Conservation (phyloP, 1,139 yeast genomes). For the Blastobotrys capitulatus region DNA sequence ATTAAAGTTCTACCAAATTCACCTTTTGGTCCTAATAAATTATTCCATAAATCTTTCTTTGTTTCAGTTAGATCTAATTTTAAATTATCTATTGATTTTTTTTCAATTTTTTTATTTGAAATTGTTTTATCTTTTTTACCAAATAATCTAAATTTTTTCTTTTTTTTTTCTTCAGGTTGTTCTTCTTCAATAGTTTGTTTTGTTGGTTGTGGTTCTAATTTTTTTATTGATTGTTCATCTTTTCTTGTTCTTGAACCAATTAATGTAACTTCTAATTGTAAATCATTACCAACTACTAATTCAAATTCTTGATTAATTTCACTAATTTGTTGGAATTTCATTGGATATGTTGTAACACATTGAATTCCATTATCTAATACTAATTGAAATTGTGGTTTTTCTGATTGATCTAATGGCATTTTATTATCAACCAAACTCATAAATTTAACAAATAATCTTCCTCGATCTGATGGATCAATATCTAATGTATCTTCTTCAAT, state of each 20-base stretch:
- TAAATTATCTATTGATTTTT: background rate
- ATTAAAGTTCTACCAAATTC: conserved; percentile 80
- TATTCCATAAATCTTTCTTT: conserved; percentile 29
- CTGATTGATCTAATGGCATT: conserved; percentile 43
- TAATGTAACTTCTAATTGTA: conserved; percentile 64
- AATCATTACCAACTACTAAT: conserved; percentile 55
- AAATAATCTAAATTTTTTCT: background rate
- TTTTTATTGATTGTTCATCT: conserved; percentile 6
- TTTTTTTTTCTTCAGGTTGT: conserved; percentile 19
- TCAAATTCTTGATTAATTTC: conserved; percentile 77
- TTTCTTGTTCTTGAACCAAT: conserved; percentile 35
- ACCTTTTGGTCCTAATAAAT: conserved; percentile 69
- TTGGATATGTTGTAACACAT: conserved; percentile 67
- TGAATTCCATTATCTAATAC: conserved; percentile 87
- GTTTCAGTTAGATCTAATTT: background rate
- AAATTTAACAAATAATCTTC: conserved; percentile 69
- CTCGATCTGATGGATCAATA: conserved; percentile 48
- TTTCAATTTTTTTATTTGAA: background rate
- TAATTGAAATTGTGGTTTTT: conserved; percentile 49
- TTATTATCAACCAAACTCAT: conserved; percentile 53
- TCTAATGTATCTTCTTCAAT: conserved; percentile 16
- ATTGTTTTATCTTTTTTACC: background rate
- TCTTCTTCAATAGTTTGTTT: background rate
- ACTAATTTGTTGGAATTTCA: conserved; percentile 40
- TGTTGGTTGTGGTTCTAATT: conserved; percentile 12